A percentile compares a stretch with the other conserved stretches of the same genome.
phyloP scores from a whole-genome alignment of 768 basidiomycete species.

The Phaeotremella fagi region DNA sequence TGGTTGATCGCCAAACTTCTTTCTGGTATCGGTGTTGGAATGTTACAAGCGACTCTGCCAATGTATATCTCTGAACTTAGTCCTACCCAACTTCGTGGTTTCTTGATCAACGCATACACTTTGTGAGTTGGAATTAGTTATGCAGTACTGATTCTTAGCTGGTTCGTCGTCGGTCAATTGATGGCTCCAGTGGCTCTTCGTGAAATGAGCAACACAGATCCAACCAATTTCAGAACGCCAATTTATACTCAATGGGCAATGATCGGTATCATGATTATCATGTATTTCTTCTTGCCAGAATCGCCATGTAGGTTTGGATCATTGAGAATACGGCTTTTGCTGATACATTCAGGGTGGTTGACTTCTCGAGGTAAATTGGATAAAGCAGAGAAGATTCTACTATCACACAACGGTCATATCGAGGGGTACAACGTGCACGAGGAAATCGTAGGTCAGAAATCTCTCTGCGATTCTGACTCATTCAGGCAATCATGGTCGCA shows the following conservation, averaged over 20 bases:
- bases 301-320: constrained; percentile 19
- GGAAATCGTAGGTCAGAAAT: too few species aligned
- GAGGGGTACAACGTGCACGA: too few species aligned
- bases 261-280: constrained; percentile 21
- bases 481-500: too few species aligned
- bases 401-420: too few species aligned
- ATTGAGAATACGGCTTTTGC: too few species aligned
- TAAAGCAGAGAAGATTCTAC: too few species aligned
- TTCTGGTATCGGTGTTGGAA: constrained; percentile 15
- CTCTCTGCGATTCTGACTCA: too few species aligned
- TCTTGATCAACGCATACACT: too few species aligned
- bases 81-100: constrained; percentile 22
- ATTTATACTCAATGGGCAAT: constrained; percentile 18
- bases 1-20: constrained; percentile 19
- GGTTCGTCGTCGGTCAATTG: constrained; percentile 13
- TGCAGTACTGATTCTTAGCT: too few species aligned
- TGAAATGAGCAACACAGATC: constrained; percentile 6
- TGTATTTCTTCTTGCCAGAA: constrained; percentile 25
- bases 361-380: too few species aligned
- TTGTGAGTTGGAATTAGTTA: too few species aligned
- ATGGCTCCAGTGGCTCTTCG: constrained; percentile 15
- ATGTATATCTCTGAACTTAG: constrained; percentile 20
- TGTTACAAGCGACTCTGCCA: constrained; percentile 15
- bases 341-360: too few species aligned
- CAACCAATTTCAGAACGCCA: constrained; percentile 16